Evolutionary conservation across 2,329 filamentous ascomycete species (phyloP), one percentile per base, ranked within the genome.

Genomic region (Diplodia corticola): DNA sequence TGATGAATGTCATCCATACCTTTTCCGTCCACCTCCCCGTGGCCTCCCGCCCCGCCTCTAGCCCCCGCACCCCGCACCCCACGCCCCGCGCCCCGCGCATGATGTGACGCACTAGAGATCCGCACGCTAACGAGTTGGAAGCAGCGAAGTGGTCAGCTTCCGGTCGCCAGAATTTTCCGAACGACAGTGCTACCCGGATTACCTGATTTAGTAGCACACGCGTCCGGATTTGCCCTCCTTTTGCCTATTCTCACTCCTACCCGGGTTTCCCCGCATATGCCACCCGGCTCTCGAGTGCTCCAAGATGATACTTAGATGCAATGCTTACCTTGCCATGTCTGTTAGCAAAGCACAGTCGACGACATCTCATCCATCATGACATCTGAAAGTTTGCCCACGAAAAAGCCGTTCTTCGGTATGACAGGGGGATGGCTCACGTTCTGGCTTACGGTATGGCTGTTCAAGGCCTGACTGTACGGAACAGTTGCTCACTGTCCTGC

Each of bases 361-460:
- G 15, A 26, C 17, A 17, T 26, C 17, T 17, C 26, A 20, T 17
- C 10, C 20, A 53, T 3, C 15, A 53, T 53, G 49, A 30, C 13
- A 17, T 6, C 33, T 9, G 5, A 7, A 28, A 26, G n/a, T 5
- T 3, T 9, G 4, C 13, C 51, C 9, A 12, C 5, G 3, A 35
- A 35, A 15, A n/a, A 35, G 28, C 82, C 80, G 53, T 86, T 84
- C 69, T 85, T 85, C 74, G 83, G 84, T 60, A 69, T 84, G 51
- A 82, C 77, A 13, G 83, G 83, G 67, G 80, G 79, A 78, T 84
- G 82, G 83, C 78, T 86, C 37, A 85, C 83, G 13, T 84, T 86
- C 69, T 86, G 84, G 84, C 77, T 85, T 15, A 84, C 80, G 9
- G 79, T 54, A 35, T 10, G 51, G 15, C 28, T 10, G 15, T 9